These are phyloP conservation scores for Triticum monococcum DNA, from an alignment of 176 grass and related monocot species.

Conservation along the genomic window DNA sequence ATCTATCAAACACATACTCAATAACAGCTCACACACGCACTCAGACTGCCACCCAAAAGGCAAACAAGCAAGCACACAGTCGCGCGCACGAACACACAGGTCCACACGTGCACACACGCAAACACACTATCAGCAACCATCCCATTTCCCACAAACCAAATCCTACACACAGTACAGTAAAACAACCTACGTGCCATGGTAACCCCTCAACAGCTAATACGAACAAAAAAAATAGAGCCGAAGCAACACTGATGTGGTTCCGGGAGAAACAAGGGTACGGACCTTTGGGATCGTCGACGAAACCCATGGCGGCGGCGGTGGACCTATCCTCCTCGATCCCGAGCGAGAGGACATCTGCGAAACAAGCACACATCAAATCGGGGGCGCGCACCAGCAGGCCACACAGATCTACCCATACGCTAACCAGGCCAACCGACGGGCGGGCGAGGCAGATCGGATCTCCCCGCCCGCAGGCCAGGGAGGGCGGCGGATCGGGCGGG, in stretches of 20 bases:
- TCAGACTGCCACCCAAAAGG: slow-evolving; percentile 2
- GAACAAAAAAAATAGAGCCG: neutral
- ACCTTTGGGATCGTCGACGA: slow-evolving; percentile 93
- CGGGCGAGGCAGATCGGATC: slow-evolving; percentile 38
- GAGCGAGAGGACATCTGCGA: slow-evolving; percentile 64
- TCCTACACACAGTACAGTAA: neutral
- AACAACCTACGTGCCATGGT: neutral
- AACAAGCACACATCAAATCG: slow-evolving; percentile 46
- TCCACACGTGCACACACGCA: neutral
- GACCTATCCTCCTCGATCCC: slow-evolving; percentile 77
- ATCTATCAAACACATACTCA: neutral
- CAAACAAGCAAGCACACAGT: neutral
- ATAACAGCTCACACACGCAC: neutral
- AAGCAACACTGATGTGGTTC: neutral
- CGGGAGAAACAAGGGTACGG: neutral
- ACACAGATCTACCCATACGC: slow-evolving; percentile 28
- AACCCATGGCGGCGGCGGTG: slow-evolving; percentile 59
- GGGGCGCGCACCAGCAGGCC: slow-evolving; percentile 3
- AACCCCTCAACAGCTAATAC: neutral
- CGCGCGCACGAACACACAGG: neutral
- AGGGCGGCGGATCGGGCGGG: neutral
- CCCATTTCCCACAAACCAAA: slow-evolving; percentile 9
- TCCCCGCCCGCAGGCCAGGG: neutral
- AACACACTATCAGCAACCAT: neutral
- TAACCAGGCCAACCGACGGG: neutral